phyloP scores from a whole-genome alignment of 176 grass and related monocot genomes.

The Phoenix dactylifera region DNA sequence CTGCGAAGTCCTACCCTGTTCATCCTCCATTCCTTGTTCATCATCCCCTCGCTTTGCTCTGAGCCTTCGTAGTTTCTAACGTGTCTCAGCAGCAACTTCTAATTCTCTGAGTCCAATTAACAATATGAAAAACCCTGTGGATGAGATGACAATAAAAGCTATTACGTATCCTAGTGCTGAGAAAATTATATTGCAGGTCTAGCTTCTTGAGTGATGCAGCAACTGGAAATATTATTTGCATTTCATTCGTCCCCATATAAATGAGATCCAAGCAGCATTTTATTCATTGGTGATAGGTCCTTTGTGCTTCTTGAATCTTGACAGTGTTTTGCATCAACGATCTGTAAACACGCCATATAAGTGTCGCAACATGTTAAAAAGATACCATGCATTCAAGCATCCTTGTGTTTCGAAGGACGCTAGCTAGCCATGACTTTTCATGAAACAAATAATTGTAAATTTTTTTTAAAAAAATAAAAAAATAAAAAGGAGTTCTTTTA shows the following conservation, averaged over 20 bases:
- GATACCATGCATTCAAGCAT: too few relatives aligned
- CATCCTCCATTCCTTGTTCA: constrained; percentile 62
- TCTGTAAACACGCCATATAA: too few relatives aligned
- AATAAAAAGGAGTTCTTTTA: too few relatives aligned
- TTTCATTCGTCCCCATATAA: constrained; percentile 69
- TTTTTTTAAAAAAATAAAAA: too few relatives aligned
- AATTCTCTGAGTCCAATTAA: constrained; percentile 29
- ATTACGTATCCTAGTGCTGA: constrained; percentile 55
- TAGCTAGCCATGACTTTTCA: too few relatives aligned
- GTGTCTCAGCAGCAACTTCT: constrained; percentile 59
- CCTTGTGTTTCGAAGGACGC: too few relatives aligned
- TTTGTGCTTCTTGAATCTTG: too few relatives aligned
- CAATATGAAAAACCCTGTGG: constrained; percentile 31
- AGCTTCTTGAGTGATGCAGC: constrained; percentile 68
- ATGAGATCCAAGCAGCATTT: constrained; percentile 53
- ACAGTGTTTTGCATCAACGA: too few relatives aligned
- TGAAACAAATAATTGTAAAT: too few relatives aligned
- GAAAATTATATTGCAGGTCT: constrained; percentile 73
- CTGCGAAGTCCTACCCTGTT: constrained; percentile 71
- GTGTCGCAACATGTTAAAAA: too few relatives aligned
- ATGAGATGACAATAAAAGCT: constrained; percentile 49
- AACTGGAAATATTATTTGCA: constrained; percentile 48
- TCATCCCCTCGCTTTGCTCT: constrained; percentile 85
- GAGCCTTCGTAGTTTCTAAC: constrained; percentile 72
- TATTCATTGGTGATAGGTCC: too few relatives aligned